Evolutionary conservation across 306 rosid genomes (phyloP), one percentile per base, ranked within the genome.

Genomic region (Trichosanthes truncata): DNA sequence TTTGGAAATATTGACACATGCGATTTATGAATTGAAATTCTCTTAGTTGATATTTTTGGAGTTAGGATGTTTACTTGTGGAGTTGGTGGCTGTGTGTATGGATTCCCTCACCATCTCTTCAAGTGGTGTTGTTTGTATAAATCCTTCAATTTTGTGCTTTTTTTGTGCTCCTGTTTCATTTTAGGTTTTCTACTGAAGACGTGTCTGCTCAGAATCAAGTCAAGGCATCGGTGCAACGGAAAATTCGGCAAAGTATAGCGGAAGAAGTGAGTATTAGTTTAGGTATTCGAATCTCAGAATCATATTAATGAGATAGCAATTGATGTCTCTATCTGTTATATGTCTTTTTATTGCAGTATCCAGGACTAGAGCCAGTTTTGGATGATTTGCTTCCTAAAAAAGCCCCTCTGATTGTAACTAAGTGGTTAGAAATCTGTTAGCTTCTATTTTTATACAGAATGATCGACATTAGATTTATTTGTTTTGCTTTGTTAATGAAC

Each of bases 121-220:
- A 14, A 25, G 21, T 25, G 38, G 23, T 46, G 38, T 72, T 46
- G 59, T 31, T 46, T 72, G 25, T 73, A n/a, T 36, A 33, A 20
- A 52, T 51, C 46, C 63, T 7, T 45, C 41, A 35, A 15, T 53
- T 79, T 8, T 78, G 36, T 78, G 23, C 35, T 5, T 67, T 36
- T 38, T 74, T 76, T 18, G 53, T 40, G 38, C 14, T 41, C 21
- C 43, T 7, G 67, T 40, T 63, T 60, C 40, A 25, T 59, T 48
- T 33, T 84, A 95, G 97, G 79, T 95, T 95, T 85, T 92, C 97
- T 25, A 61, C 90, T 41, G 98, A 95, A 82, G 97, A 95, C 7
- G 97, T 95, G 18, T 95, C 98, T 80, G 98, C 93, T 75, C 98
- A 95, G 86, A 95, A 95, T 81, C 98, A 95, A 91, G 98, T 92